Conservation (phyloP, 768 basidiomycete genomes). For the Mycena maculata region DNA sequence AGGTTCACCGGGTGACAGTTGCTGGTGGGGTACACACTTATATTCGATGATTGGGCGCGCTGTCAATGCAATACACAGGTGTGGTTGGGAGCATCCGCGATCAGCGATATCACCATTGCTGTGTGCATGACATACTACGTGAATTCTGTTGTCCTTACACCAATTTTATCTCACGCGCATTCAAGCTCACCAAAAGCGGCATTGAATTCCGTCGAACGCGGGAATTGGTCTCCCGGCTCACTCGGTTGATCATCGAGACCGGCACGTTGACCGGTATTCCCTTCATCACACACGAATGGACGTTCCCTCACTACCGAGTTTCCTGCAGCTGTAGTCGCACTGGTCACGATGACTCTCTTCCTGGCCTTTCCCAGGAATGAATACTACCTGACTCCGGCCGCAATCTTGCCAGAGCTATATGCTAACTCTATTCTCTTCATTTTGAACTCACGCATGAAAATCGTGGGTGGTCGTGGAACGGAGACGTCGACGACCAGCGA, state of each 20-base stretch:
- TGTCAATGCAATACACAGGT: not conserved
- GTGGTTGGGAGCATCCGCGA: not conserved
- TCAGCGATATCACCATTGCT: not conserved
- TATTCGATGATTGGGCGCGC: too few species aligned
- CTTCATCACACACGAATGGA: too few species aligned
- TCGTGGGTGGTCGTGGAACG: not conserved
- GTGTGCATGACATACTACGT: slow-evolving; percentile 3
- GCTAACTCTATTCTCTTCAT: not conserved
- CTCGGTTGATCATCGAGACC: not conserved
- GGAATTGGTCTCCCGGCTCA: not conserved
- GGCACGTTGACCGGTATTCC: not conserved
- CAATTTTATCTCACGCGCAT: not conserved
- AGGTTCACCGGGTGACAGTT: too few species aligned
- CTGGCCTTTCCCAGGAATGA: not conserved
- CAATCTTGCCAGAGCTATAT: not conserved
- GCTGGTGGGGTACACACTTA: not conserved
- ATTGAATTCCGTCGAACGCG: not conserved
- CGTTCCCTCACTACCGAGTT: not conserved
- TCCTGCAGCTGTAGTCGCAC: not conserved
- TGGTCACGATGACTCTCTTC: not conserved
- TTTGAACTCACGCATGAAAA: not conserved
- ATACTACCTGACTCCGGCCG: not conserved
- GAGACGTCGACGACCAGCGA: not conserved
- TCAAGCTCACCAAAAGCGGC: not conserved
- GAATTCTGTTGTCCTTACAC: not conserved